Conservation (phyloP, 2,329 filamentous ascomycete genomes). For the Clarireedia homoeocarpa region DNA sequence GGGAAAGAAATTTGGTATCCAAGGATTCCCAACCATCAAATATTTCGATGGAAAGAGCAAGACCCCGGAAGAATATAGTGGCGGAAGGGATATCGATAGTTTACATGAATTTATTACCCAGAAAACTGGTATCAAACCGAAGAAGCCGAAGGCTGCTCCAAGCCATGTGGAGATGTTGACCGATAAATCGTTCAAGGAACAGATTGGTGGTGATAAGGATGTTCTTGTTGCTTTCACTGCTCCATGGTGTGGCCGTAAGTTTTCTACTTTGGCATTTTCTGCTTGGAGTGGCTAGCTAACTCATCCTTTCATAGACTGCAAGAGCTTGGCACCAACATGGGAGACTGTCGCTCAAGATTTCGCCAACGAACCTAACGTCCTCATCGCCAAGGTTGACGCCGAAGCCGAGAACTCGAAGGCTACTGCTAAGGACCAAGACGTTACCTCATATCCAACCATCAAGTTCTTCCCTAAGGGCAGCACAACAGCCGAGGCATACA, state of each 20-base stretch:
- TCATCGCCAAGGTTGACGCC: conserved; percentile 93
- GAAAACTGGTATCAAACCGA: conserved; percentile 78
- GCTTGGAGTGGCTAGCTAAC: not conserved
- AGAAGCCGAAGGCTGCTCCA: conserved; percentile 61
- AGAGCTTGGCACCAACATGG: conserved; percentile 83
- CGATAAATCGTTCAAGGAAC: conserved; percentile 68
- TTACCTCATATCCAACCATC: conserved; percentile 90
- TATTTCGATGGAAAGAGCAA: conserved; percentile 95
- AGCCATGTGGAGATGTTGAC: conserved; percentile 75
- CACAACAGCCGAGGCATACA: conserved; percentile 63
- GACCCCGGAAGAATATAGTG: conserved; percentile 75
- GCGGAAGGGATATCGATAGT: conserved; percentile 81
- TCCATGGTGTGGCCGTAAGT: conserved; percentile 91
- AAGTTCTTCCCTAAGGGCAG: conserved; percentile 92
- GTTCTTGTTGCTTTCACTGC: conserved; percentile 95
- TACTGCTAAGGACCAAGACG: conserved; percentile 65
- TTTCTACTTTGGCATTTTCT: not conserved
- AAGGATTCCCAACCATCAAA: conserved; percentile 95
- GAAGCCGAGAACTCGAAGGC: conserved; percentile 81
- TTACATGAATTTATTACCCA: conserved; percentile 72
- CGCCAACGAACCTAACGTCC: conserved; percentile 64
- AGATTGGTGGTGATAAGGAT: conserved; percentile 77
- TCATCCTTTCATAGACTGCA: conserved; percentile 67
- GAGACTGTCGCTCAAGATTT: conserved; percentile 81
- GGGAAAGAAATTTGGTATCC: conserved; percentile 78